phyloP scores from a whole-genome alignment of 768 basidiomycete genomes.

The Hypholoma sublateritium region DNA sequence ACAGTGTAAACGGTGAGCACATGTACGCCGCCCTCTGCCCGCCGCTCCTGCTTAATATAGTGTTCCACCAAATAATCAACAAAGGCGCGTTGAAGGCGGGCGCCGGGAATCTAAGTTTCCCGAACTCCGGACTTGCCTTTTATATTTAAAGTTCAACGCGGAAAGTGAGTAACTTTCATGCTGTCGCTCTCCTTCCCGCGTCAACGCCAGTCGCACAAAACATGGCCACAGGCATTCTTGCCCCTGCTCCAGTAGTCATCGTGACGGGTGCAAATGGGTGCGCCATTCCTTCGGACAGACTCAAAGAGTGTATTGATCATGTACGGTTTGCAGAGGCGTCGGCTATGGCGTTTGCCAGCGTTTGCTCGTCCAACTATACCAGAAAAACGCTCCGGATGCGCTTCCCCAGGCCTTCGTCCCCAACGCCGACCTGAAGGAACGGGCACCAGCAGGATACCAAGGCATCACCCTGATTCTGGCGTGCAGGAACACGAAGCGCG shows the following conservation, averaged over 20 bases:
- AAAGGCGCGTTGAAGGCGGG: no score
- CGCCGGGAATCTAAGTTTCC: no score
- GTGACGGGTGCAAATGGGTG: conserved; percentile 76
- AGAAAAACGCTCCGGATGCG: conserved; percentile 48
- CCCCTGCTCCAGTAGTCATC: conserved; percentile 47
- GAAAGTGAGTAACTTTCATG: no score
- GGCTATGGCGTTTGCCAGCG: conserved; percentile 85
- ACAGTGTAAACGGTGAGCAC: no score
- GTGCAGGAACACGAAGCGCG: conserved; percentile 67
- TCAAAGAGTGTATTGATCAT: background rate
- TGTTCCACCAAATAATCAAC: no score
- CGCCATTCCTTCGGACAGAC: conserved; percentile 12
- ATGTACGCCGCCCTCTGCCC: no score
- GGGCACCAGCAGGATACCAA: conserved; percentile 30
- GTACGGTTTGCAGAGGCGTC: conserved; percentile 57
- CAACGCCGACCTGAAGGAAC: conserved; percentile 19
- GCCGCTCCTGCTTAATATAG: no score
- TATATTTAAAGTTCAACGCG: no score
- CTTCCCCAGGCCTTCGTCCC: conserved; percentile 41
- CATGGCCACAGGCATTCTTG: conserved; percentile 11
- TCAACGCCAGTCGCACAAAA: background rate
- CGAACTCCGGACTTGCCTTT: no score
- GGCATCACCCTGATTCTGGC: conserved; percentile 80
- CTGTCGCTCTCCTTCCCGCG: background rate
- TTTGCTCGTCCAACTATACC: conserved; percentile 67